Conservation (phyloP, 768 basidiomycete species). For the Pholiota microspora region DNA sequence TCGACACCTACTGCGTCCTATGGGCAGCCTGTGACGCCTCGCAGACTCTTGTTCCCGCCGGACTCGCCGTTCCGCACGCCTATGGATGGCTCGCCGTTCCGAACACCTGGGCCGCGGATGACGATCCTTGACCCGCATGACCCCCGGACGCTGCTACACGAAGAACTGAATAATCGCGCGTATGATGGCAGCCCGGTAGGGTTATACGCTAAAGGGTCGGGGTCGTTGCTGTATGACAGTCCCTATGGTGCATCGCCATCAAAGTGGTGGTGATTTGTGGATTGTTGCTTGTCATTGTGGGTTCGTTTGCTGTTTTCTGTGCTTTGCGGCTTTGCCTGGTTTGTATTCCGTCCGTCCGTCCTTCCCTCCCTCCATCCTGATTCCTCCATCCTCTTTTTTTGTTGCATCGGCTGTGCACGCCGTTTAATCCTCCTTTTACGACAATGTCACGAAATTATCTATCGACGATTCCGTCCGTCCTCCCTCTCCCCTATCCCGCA, state of each 20-base stretch:
- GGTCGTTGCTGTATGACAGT: slow-evolving; percentile 66
- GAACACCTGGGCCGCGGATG: slow-evolving; percentile 46
- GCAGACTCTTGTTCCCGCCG: slow-evolving; percentile 35
- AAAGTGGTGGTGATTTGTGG: slow-evolving; percentile 27
- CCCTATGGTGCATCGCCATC: slow-evolving; percentile 40
- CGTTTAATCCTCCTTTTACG: slow-evolving; percentile 11
- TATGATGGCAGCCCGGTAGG: slow-evolving; percentile 60
- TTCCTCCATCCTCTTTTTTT: not conserved
- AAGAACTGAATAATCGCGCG: slow-evolving; percentile 59
- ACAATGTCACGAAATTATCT: slow-evolving; percentile 16
- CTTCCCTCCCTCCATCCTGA: not conserved
- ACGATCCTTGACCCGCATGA: slow-evolving; percentile 70
- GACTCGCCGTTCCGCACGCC: slow-evolving; percentile 41
- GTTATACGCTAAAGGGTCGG: slow-evolving; percentile 57
- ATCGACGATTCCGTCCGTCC: slow-evolving; percentile 12
- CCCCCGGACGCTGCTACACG: slow-evolving; percentile 64
- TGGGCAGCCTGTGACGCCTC: slow-evolving; percentile 36
- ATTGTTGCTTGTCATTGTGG: not conserved
- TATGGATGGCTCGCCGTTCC: slow-evolving; percentile 32
- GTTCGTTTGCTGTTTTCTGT: not conserved
- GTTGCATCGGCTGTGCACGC: too few species aligned
- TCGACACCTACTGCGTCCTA: slow-evolving; percentile 7
- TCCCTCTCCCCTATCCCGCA: slow-evolving; percentile 8
- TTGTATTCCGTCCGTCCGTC: slow-evolving; percentile 6
- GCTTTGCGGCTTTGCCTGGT: not conserved